Base-by-base conservation (phyloP, 2,329 filamentous ascomycete genomes). In the Nothophaeocryptopus gaeumannii region DNA sequence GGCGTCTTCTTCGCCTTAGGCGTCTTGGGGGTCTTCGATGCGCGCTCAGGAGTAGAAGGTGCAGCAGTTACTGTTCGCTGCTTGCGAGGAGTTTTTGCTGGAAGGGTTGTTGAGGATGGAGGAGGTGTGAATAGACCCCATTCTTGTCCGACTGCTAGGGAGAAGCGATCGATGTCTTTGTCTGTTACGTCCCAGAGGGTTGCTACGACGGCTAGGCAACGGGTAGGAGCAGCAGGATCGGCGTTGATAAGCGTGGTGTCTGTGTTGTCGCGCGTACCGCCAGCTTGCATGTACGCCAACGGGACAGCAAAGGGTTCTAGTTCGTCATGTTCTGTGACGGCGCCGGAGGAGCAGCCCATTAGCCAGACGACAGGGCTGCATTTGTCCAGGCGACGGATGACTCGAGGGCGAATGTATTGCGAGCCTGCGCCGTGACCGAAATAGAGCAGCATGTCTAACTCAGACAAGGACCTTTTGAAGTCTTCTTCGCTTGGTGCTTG, bases 171-270 rank as follows among this genome's bases (percentile, higher is more conserved):
- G 67, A 96, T 96, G 68, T 99, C 93, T 63, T 88, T 88, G 68
- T 99, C 93, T 8, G 93, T 99, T 42, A 99, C 93, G 69, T 99
- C 93, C 93, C 93, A 99, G 33, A 99, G 76, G 12, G 91, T 96
- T 39, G 90, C 93, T 2, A 97, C 84, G 8, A 97, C 82, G 0
- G 92, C 90, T 3, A 90, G 60, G 66, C 74, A 61, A 51, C 59
- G 64, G 11, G 50, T 43, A 32, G 48, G 42, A 26, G 39, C 35
- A 9, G 40, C 37, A 11, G 35, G 35, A 9, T 45, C 31, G 13
- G 12, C 48, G 13, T 29, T 35, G n/a, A n/a, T n/a, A n/a, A n/a
- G n/a, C n/a, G n/a, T n/a, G n/a, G n/a, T n/a, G n/a, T n/a, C n/a
- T n/a, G n/a, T 26, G 20, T 26, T 26, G 20, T 26, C 4, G 20